These are phyloP conservation scores for Hypoxylon sp. DNA, from an alignment of 2,329 filamentous ascomycete genomes.

Conservation along the genomic window DNA sequence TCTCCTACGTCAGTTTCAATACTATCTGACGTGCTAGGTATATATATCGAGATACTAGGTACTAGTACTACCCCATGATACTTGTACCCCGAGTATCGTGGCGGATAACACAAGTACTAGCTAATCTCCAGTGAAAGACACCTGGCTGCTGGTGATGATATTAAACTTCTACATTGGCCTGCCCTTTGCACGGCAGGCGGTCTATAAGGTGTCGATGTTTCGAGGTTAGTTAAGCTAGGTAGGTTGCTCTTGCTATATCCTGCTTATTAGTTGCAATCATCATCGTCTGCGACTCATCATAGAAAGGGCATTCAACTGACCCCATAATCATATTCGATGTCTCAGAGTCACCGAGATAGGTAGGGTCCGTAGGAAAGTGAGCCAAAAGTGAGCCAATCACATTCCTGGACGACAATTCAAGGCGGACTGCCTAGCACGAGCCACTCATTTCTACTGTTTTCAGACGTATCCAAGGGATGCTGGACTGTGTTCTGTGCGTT, in stretches of 20 bases:
- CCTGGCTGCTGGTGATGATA: neutral
- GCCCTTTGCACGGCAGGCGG: neutral
- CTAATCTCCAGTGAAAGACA: neutral
- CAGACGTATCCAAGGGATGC: constrained; percentile 2
- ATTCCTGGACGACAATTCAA: constrained; percentile 23
- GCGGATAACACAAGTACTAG: constrained; percentile 15
- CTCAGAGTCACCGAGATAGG: constrained; percentile 34
- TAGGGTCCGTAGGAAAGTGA: constrained; percentile 26
- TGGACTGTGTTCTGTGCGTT: constrained; percentile 9
- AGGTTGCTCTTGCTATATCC: constrained; percentile 9
- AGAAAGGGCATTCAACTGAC: constrained; percentile 21
- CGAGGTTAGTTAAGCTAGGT: constrained; percentile 1
- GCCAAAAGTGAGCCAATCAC: constrained; percentile 37
- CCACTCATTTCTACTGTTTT: constrained; percentile 32
- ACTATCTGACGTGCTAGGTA: constrained; percentile 10
- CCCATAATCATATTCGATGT: constrained; percentile 33
- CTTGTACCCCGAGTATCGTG: constrained; percentile 28
- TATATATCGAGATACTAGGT: neutral
- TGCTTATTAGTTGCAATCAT: constrained; percentile 7
- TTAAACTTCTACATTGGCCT: constrained; percentile 18
- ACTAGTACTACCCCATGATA: constrained; percentile 6
- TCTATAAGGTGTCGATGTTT: neutral
- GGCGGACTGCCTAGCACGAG: constrained; percentile 27
- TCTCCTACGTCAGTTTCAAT: constrained; percentile 38
- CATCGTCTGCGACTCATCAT: constrained; percentile 18